phyloP scores from a whole-genome alignment of 306 rosid genomes.

The Gynostemma pentaphyllum region DNA sequence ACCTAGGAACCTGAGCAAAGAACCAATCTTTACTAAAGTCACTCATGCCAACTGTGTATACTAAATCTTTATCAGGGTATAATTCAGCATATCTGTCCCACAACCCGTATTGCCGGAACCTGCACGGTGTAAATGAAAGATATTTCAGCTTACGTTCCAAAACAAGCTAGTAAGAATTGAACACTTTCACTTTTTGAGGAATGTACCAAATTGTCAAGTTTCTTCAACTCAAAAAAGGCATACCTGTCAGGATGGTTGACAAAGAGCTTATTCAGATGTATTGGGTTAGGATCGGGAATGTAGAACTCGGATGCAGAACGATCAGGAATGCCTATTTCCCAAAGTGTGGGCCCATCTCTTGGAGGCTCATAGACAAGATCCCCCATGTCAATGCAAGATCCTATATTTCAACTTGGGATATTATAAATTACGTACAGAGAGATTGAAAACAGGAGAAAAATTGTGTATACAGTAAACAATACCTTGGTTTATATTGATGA shows the following conservation, averaged over 20 bases:
- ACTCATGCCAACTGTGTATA: constrained; percentile 68
- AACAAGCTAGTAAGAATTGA: too few relatives aligned
- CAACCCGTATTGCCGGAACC: constrained; percentile 87
- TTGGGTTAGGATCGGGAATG: constrained; percentile 81
- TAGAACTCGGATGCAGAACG: constrained; percentile 83
- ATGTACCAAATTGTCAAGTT: background rate
- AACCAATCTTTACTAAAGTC: constrained; percentile 89
- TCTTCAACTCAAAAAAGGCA: background rate
- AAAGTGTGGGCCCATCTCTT: constrained; percentile 83
- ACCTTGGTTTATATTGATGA: constrained; percentile 52
- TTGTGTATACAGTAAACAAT: constrained; percentile 4
- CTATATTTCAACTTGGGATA: constrained; percentile 24
- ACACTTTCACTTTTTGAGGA: too few relatives aligned
- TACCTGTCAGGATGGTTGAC: constrained; percentile 84
- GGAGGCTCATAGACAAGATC: constrained; percentile 64
- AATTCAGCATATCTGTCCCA: constrained; percentile 80
- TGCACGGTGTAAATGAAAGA: constrained; percentile 13
- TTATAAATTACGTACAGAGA: background rate
- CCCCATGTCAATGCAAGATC: constrained; percentile 46
- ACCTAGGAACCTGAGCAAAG: constrained; percentile 94
- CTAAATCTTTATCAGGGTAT: constrained; percentile 62
- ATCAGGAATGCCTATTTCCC: constrained; percentile 96
- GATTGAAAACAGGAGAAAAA: background rate
- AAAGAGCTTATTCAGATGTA: constrained; percentile 54
- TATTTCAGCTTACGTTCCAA: background rate